Base-by-base conservation (phyloP, 2,329 filamentous ascomycete genomes). In the Eutypella sp. region DNA sequence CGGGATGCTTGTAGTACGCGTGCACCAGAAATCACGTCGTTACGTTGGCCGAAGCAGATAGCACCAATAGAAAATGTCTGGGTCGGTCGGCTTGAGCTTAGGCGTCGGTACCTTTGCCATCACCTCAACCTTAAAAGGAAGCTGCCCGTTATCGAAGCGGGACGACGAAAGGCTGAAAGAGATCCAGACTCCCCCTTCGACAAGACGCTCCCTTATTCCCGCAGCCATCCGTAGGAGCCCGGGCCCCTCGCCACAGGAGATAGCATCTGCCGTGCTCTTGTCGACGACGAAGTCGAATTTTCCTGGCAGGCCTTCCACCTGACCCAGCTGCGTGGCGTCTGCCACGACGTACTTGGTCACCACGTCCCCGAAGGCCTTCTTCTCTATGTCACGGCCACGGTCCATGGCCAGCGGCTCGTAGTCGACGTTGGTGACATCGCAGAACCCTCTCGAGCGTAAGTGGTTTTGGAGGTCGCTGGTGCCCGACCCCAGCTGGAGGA, bases 401-500 rank as follows among this genome's bases (percentile, higher is more conserved):
- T 69, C 63, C 8, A 70, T 57, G 5, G 74, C 74, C 6, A 73
- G 61, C 4, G 73, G 72, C 53, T 76, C 73, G 50, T 72, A 77
- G 57, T 76, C 74, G 47, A 74, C 57, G 48, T 76, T 77, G 6
- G 70, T 71, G 16, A 77, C 61, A 51, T 71, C 53, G 3, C 43
- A n/a, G 49, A 71, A 72, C 2, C 71, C 72, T 8, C 57, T 57
- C 4, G 49, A 48, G 5, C 74, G 71, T n/a, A 76, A 60, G 48
- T 69, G 66, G 50, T 67, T 73, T 20, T 76, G 72, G 24, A 77
- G 55, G 49, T 75, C 72, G 57, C 73, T 76, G 6, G 72, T 77
- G 11, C 74, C 74, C 38, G 64, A 70, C 45, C 74, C 74, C 2
- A 77, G 51, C 37, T 77, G 70, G 5, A 76, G 64, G 49, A 76